Base-by-base conservation (phyloP, 176 grass and related monocot genomes). In the Canna indica region DNA sequence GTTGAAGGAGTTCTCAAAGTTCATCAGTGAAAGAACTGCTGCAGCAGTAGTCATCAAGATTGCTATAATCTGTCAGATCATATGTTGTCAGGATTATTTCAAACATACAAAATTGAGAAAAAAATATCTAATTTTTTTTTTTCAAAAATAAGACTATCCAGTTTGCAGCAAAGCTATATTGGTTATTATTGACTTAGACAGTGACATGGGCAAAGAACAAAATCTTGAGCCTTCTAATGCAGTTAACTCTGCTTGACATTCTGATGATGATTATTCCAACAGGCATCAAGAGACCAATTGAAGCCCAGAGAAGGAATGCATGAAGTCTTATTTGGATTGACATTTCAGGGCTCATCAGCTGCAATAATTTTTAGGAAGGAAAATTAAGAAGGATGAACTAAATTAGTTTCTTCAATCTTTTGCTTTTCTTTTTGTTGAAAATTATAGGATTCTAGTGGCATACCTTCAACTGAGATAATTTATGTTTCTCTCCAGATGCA, bases 1-100 rank as follows among this genome's bases (percentile, higher is more conserved):
- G 60, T 84, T 82, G 76, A 99, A 99, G n/a, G 84, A 88, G 76
- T 99, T 99, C 44, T 99, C 90, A 25, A 99, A 99, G 53, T 99
- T 83, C 79, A 81, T 93, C 47, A 90, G 15, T 0, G 95, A 90
- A 26, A 94, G 77, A 69, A 81, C 80, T 1, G 95, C 95, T 0
- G 90, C 95, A 7, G 86, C 80, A 22, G 89, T 90, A 28, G 86
- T 84, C 38, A 99, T 78, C 10, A 87, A 74, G 41, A 90, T 83
- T 68, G 95, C 95, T 52, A 74, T 59, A 65, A 85, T 74, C 95
- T 99, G 84, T 76, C 70, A 74, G 50, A 17, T 22, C 11, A 20
- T 48, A 20, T 6, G 18, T 50, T 70, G 28, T 32, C 3, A 39
- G 16, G n/a, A 1, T 20, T 17, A 56, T 56, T 25, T 5, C 52